Evolutionary conservation across 192 early-diverging fungal species (phyloP).

Genomic region (Chytriomyces hyalinus): DNA sequence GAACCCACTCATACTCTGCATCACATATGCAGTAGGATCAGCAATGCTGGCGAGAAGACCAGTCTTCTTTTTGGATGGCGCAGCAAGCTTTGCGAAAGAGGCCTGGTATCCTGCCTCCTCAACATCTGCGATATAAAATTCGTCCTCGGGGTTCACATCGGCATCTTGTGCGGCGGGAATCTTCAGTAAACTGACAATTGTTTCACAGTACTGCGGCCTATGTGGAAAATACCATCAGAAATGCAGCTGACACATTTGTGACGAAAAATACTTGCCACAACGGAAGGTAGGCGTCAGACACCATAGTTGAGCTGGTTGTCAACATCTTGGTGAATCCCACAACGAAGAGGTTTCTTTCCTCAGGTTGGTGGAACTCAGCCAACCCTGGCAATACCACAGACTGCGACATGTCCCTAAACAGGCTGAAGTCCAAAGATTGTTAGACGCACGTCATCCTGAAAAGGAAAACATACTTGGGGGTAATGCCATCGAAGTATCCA

Average conservation of each 20-base stretch:
- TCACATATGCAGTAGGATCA: slow-evolving; percentile 56
- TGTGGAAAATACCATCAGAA: slow-evolving; percentile 9
- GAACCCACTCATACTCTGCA: slow-evolving; percentile 44
- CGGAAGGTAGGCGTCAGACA: slow-evolving; percentile 59
- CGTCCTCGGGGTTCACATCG: slow-evolving; percentile 40
- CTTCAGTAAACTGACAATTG: slow-evolving; percentile 64
- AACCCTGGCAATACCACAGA: slow-evolving; percentile 72
- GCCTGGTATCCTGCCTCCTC: slow-evolving; percentile 86
- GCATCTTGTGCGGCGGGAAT: slow-evolving; percentile 53
- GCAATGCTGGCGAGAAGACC: slow-evolving; percentile 68
- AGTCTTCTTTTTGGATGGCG: slow-evolving; percentile 66
- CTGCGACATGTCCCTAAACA: slow-evolving; percentile 71
- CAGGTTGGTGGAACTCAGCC: slow-evolving; percentile 54
- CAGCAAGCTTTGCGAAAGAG: slow-evolving; percentile 77
- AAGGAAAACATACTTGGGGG: slow-evolving; percentile 53
- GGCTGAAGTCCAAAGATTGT: slow-evolving; percentile 37
- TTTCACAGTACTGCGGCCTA: slow-evolving; percentile 59
- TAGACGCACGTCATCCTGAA: neutral
- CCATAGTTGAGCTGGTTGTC: slow-evolving; percentile 59
- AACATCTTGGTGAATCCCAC: slow-evolving; percentile 71
- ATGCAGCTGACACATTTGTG: slow-evolving; percentile 6
- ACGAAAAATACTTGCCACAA: slow-evolving; percentile 35
- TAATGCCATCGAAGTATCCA: slow-evolving; percentile 61
- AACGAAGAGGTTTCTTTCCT: slow-evolving; percentile 67
- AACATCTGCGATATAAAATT: slow-evolving; percentile 63